Evolutionary conservation across 768 basidiomycete species (phyloP).

Genomic region (Chalciporus chontae): DNA sequence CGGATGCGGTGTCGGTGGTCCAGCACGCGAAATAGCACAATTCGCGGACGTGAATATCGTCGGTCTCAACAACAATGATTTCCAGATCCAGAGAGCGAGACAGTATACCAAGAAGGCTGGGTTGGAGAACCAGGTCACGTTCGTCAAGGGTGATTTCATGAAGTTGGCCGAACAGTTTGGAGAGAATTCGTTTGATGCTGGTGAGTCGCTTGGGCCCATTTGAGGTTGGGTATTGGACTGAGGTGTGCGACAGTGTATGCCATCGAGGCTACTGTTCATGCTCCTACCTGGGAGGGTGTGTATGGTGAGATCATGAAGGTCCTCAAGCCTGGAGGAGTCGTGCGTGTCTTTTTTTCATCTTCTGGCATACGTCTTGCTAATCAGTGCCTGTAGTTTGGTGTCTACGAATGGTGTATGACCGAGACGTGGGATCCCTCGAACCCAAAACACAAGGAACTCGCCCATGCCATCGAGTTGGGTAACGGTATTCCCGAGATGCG

Average conservation of each 20-base stretch:
- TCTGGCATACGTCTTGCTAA: not conserved
- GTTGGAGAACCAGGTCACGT: conserved; percentile 72
- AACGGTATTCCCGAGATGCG: conserved; percentile 99
- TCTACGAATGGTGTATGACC: conserved; percentile 99
- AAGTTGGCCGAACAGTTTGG: conserved; percentile 89
- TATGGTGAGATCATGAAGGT: conserved; percentile 92
- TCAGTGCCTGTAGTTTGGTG: conserved; percentile 66
- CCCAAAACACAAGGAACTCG: conserved; percentile 84
- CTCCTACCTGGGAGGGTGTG: conserved; percentile 93
- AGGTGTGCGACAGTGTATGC: conserved; percentile 67
- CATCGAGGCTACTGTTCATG: conserved; percentile 97
- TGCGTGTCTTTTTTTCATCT: conserved; percentile 40
- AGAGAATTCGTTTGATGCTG: conserved; percentile 90
- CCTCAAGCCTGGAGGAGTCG: conserved; percentile 92
- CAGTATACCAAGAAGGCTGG: conserved; percentile 77
- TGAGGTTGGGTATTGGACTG: not conserved
- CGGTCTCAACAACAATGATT: conserved; percentile 95
- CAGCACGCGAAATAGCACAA: conserved; percentile 90
- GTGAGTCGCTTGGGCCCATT: conserved; percentile 38
- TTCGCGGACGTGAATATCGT: conserved; percentile 84
- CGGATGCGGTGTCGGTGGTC: conserved; percentile 97
- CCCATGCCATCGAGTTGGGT: conserved; percentile 89
- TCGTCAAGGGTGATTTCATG: conserved; percentile 96
- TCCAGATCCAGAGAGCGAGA: conserved; percentile 85
- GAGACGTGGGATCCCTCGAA: conserved; percentile 85